These are phyloP conservation scores for Leptographium flavum DNA, from an alignment of 2,329 filamentous ascomycete species.

Conservation along the genomic window DNA sequence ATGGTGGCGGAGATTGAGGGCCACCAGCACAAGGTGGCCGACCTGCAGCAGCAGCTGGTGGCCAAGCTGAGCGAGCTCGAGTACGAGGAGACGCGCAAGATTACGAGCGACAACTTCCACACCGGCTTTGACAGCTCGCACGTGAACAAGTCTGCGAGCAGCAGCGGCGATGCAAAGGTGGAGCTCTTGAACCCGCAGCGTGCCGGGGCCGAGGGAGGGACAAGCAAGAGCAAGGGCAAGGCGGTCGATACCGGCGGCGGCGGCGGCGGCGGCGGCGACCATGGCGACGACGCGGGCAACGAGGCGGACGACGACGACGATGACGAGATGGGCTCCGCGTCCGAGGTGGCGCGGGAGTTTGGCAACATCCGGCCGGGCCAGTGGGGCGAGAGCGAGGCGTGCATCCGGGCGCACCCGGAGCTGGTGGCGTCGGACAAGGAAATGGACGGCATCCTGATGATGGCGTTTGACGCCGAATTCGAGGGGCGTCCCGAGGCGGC, in stretches of 20 bases:
- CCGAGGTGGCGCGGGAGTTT: slow-evolving; percentile 66
- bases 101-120: slow-evolving; percentile 81
- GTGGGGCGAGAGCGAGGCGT: slow-evolving; percentile 59
- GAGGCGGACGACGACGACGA: slow-evolving; percentile 31
- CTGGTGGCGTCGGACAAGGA: slow-evolving; percentile 48
- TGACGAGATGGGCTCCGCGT: slow-evolving; percentile 62
- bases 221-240: slow-evolving; percentile 13
- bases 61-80: slow-evolving; percentile 68
- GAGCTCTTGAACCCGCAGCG: slow-evolving; percentile 64
- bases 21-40: slow-evolving; percentile 65
- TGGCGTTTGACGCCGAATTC: slow-evolving; percentile 82
- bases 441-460: slow-evolving; percentile 71
- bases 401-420: slow-evolving; percentile 63
- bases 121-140: slow-evolving; percentile 83
- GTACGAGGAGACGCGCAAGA: slow-evolving; percentile 74
- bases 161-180: slow-evolving; percentile 36
- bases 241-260: neutral
- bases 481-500: slow-evolving; percentile 63
- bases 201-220: slow-evolving; percentile 8
- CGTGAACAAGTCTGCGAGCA: slow-evolving; percentile 44
- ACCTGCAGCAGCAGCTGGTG: slow-evolving; percentile 61
- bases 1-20: slow-evolving; percentile 67
- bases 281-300: slow-evolving; percentile 13
- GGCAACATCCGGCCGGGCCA: slow-evolving; percentile 62
- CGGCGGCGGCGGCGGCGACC: slow-evolving; percentile 13